These are phyloP conservation scores for Trypanosomatidae sp. DNA, from an alignment of 208 protist species.

Conservation along the genomic window DNA sequence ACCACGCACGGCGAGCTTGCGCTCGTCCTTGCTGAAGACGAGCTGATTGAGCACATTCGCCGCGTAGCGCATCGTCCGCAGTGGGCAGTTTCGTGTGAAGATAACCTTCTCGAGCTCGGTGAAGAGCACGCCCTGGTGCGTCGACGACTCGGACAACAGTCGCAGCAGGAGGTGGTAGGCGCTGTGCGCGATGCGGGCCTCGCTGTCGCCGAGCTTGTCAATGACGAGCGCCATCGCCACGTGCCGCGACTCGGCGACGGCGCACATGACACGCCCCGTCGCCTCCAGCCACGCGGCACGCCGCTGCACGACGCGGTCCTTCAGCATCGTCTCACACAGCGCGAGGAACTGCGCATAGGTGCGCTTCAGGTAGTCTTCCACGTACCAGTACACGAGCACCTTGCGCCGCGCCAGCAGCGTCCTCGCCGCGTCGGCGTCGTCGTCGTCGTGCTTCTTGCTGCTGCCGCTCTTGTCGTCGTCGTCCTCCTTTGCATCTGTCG, in stretches of 20 bases:
- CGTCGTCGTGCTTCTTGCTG: not conserved
- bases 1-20: slow-evolving; percentile 75
- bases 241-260: slow-evolving; percentile 64
- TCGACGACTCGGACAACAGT: slow-evolving; percentile 78
- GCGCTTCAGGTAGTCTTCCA: slow-evolving; percentile 87
- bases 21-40: slow-evolving; percentile 85
- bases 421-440: not conserved
- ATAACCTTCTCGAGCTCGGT: slow-evolving; percentile 84
- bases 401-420: slow-evolving; percentile 16
- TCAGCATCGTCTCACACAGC: slow-evolving; percentile 80
- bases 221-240: slow-evolving; percentile 82
- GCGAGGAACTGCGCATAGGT: slow-evolving; percentile 83
- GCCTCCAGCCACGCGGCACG: slow-evolving; percentile 79
- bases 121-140: slow-evolving; percentile 72
- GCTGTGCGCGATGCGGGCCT: slow-evolving; percentile 55
- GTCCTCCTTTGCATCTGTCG: too few species aligned
- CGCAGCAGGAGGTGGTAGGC: slow-evolving; percentile 79
- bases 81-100: slow-evolving; percentile 84
- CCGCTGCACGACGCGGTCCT: slow-evolving; percentile 70
- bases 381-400: slow-evolving; percentile 83
- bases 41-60: slow-evolving; percentile 88
- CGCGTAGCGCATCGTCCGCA: slow-evolving; percentile 80
- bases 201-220: slow-evolving; percentile 84
- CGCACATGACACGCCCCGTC: slow-evolving; percentile 74
- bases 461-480: not conserved